Evolutionary conservation across 306 rosid genomes (phyloP), one percentile per base, ranked within the genome.

Genomic region (Prunus padus): DNA sequence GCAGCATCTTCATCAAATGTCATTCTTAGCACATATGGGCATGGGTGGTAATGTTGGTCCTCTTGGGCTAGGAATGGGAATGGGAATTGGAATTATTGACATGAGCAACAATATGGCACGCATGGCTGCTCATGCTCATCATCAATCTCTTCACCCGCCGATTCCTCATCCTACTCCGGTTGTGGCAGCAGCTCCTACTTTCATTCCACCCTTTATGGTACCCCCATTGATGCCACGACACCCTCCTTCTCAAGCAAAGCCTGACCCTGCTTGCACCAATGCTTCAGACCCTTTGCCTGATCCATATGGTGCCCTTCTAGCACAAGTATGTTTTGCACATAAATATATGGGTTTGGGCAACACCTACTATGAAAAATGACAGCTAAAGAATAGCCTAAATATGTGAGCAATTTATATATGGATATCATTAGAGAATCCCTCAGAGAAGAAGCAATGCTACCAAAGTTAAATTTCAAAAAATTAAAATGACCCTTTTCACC

Each of bases 51-150:
- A 44, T 40, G 49, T 65, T 16, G 77, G 52, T 13, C 63, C 69
- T 46, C 49, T 22, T 20, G 71, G 71, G 3, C 66, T 74, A 23
- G 83, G 87, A 22, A 71, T 76, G 83, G 84, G 86, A 20, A 59
- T 85, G 86, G 59, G 59, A n/a, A 66, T 82, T 79, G 89, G 87
- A 64, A 61, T 88, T 84, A 76, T 69, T 30, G 80, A 82, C 79
- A 60, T 75, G 6, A 66, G 56, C 75, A 49, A 73, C 73, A 37
- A 37, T 37, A 69, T 84, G 79, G 74, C 54, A 19, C 67, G 47
- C 33, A 50, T 69, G 23, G 25, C 82, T 13, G 2, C 60, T 22
- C 16, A 37, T 37, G 42, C 42, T 37, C 51, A 46, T 46, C 74
- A 76, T 77, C 82, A 67, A 22, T 57, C 88, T 63, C 31, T 84